Conservation (phyloP, 441 rosid species). For the Flueggea neowawraea region DNA sequence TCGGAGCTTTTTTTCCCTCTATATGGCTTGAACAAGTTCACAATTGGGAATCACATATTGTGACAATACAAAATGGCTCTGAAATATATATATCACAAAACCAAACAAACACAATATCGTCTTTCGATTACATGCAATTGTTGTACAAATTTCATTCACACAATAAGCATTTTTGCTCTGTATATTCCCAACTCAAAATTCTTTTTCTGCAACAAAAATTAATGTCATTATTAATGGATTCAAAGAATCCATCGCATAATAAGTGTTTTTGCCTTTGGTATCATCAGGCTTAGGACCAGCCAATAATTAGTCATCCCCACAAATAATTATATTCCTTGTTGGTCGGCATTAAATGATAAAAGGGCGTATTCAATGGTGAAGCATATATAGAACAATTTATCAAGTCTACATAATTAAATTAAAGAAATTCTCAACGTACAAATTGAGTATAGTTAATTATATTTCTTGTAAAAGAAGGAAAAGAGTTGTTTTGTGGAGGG, state of each 20-base stretch:
- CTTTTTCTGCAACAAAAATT: too few relatives aligned
- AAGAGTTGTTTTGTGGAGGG: too few relatives aligned
- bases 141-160: conserved; percentile 25
- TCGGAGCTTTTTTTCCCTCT: not conserved
- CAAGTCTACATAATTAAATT: too few relatives aligned
- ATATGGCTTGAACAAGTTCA: conserved; percentile 8
- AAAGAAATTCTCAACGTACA: too few relatives aligned
- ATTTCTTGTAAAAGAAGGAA: too few relatives aligned
- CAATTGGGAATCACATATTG: conserved; percentile 11
- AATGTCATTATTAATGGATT: not conserved
- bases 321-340: conserved; percentile 18
- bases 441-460: too few relatives aligned
- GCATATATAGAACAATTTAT: too few relatives aligned
- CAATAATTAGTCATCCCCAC: too few relatives aligned
- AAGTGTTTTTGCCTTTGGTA: not conserved
- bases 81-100: not conserved
- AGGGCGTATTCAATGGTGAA: conserved; percentile 10
- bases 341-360: conserved; percentile 1
- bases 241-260: conserved; percentile 17
- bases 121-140: not conserved
- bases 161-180: conserved; percentile 15
- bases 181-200: conserved; percentile 6
- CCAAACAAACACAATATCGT: too few relatives aligned
- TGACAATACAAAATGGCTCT: too few relatives aligned
- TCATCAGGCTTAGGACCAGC: conserved; percentile 8